Evolutionary conservation across 331 rosid species (phyloP), one percentile per base, ranked within the genome.

Genomic region (Malus hybrid): DNA sequence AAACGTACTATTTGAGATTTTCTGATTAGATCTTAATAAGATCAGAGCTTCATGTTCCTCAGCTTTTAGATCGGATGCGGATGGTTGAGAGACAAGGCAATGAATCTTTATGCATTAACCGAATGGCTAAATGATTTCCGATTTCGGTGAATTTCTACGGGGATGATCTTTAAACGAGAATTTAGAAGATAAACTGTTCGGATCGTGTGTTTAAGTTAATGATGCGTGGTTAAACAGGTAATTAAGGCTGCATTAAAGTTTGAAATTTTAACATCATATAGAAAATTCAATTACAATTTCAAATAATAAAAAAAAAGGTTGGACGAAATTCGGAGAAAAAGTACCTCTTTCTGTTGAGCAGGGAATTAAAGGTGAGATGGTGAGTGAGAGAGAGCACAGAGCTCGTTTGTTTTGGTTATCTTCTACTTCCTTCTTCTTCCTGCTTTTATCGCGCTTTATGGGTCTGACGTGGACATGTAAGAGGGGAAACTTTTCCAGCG

Each of bases 401-500:
- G 67, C 22, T 33, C n/a, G 6, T 19, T 16, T 50, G 28, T 46
- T 69, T 48, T 65, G 69, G 55, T 75, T 46, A 32, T 75, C 75
- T 75, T 69, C 64, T 50, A n/a, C 42, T 39, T 48, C 31, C 19
- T 33, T 48, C 20, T 14, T 44, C 50, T 5, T n/a, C 42, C 28
- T 10, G 6, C 14, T 46, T 75, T 33, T 74, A 78, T 76, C 65
- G 74, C 83, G 75, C 71, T 46, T 65, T 12, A 18, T 4, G 60
- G 76, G 77, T 77, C 65, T 88, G 93, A 93, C 92, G 92, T 93
- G 97, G 71, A 72, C 83, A 69, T n/a, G 7, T 20, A 29, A 32
- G 88, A 66, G 57, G 29, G 60, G 75, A 87, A 87, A 88, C 91
- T 88, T 90, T 44, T 90, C 87, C 94, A 87, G 89, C 94, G 77